These are phyloP conservation scores for Podaxis sp. DNA, from an alignment of 768 basidiomycete genomes.

Conservation along the genomic window DNA sequence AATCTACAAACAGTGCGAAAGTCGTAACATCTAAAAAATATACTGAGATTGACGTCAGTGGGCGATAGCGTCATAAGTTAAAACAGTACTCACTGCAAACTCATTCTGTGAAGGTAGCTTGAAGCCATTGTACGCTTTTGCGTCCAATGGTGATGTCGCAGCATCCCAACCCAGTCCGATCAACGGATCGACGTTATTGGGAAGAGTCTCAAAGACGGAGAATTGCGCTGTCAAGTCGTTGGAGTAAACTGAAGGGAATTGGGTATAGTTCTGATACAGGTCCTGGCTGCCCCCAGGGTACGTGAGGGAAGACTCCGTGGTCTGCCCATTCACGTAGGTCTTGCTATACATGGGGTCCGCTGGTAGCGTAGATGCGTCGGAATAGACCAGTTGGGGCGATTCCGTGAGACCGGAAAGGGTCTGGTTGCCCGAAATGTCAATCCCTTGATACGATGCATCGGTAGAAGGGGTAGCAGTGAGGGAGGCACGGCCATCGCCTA, in stretches of 20 bases:
- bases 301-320: constrained; percentile 5
- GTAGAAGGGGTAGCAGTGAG: constrained; percentile 27
- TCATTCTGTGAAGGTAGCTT: constrained; percentile 31
- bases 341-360: constrained; percentile 16
- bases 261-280: constrained; percentile 21
- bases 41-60: constrained; percentile 21
- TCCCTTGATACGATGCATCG: constrained; percentile 30
- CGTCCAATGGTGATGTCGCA: constrained; percentile 22
- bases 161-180: constrained; percentile 32
- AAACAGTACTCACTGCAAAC: constrained; percentile 26
- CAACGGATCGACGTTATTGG: constrained; percentile 27
- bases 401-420: constrained; percentile 31
- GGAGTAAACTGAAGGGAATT: constrained; percentile 28
- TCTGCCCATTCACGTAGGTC: constrained; percentile 13
- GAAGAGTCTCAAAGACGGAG: constrained; percentile 29
- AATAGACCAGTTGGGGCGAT: constrained; percentile 27
- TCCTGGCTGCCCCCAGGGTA: constrained; percentile 10
- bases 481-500: constrained; percentile 20
- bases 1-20: constrained; percentile 12
- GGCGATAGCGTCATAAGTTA: not conserved
- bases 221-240: constrained; percentile 33
- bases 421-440: constrained; percentile 34
- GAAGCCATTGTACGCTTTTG: constrained; percentile 30
- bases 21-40: constrained; percentile 23
- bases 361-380: constrained; percentile 18